Conservation (phyloP, 768 basidiomycete species). For the Phlebiopsis gigantea region DNA sequence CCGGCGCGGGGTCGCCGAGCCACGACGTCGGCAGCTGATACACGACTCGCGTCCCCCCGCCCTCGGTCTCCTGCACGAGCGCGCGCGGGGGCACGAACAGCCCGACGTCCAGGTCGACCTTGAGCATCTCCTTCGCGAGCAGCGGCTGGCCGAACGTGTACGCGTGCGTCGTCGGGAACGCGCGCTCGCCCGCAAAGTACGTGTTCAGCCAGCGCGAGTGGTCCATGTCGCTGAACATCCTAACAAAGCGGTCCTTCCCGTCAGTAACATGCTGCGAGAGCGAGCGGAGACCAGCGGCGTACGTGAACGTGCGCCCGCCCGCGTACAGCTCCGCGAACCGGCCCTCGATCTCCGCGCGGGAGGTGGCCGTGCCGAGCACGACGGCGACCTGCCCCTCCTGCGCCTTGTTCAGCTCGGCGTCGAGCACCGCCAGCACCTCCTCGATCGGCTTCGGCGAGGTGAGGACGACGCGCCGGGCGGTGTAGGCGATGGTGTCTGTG, state of each 20-base stretch:
- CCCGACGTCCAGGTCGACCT: constrained; percentile 36
- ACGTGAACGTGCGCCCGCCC: constrained; percentile 10
- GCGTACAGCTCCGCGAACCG: constrained; percentile 1
- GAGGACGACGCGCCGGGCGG: constrained; percentile 9
- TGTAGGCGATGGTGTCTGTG: constrained; percentile 1
- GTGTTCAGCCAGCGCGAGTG: neutral
- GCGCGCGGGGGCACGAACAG: constrained; percentile 43
- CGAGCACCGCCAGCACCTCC: neutral
- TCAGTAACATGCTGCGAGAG: neutral
- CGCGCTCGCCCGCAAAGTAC: neutral
- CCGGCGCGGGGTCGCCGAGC: constrained; percentile 15
- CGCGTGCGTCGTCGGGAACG: constrained; percentile 22
- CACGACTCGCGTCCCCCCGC: constrained; percentile 36
- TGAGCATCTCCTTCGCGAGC: constrained; percentile 39
- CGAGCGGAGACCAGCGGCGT: neutral
- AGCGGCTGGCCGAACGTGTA: constrained; percentile 51
- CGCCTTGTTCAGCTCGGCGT: constrained; percentile 7
- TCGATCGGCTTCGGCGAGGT: constrained; percentile 9
- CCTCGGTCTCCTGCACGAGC: constrained; percentile 36
- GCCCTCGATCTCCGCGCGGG: constrained; percentile 1
- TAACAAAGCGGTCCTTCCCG: too few relatives aligned
- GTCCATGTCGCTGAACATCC: neutral
- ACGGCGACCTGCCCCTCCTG: neutral
- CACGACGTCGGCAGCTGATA: constrained; percentile 45
- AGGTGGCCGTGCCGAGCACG: neutral